These are phyloP conservation scores for Cercospora janseana DNA, from an alignment of 2,329 filamentous ascomycete species.

Conservation along the genomic window DNA sequence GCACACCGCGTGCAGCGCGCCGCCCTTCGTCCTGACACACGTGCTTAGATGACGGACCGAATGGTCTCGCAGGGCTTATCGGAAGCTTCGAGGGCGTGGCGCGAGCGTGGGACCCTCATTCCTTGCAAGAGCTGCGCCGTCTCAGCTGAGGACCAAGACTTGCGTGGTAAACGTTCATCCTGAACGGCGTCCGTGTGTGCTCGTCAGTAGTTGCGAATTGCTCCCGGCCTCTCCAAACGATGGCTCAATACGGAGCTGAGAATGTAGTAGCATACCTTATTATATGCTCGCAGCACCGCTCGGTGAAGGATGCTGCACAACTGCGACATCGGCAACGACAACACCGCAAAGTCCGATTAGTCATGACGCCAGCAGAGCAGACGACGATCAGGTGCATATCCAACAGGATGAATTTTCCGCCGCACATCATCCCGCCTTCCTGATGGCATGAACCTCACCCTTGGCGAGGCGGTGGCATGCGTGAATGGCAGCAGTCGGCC, in stretches of 20 bases:
- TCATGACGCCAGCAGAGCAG: neutral
- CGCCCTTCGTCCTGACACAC: too few species aligned
- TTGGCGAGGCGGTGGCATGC: conserved; percentile 10
- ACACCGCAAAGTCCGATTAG: conserved; percentile 3
- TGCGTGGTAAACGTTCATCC: too few species aligned
- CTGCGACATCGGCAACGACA: conserved; percentile 12
- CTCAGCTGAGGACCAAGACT: too few species aligned
- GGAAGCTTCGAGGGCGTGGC: too few species aligned
- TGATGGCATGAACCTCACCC: conserved; percentile 2
- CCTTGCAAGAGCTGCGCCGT: too few species aligned
- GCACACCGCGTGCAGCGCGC: too few species aligned
- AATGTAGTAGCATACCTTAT: neutral
- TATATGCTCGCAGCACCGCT: neutral
- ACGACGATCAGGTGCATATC: conserved; percentile 4
- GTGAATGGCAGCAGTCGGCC: conserved; percentile 27
- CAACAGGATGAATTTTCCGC: neutral
- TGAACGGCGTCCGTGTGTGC: neutral
- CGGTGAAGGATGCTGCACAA: neutral
- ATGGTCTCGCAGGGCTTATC: too few species aligned
- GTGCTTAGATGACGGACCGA: too few species aligned
- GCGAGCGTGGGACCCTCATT: too few species aligned
- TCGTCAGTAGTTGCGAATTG: neutral
- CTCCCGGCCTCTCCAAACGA: neutral
- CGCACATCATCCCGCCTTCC: neutral
- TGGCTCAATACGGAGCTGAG: neutral